These are phyloP conservation scores for Oryza brachyantha DNA, from an alignment of 176 grass and related monocot genomes.

Conservation along the genomic window DNA sequence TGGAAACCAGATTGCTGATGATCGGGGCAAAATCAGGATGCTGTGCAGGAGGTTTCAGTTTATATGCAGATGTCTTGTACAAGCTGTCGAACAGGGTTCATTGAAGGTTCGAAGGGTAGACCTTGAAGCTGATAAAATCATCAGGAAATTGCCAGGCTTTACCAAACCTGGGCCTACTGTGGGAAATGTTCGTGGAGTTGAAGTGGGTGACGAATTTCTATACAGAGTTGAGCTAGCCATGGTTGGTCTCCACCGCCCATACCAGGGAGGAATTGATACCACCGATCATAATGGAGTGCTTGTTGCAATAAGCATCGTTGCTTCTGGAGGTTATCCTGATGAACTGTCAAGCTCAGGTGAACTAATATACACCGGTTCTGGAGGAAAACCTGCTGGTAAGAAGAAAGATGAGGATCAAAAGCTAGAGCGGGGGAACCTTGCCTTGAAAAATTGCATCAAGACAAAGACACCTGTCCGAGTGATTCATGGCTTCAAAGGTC, in stretches of 20 bases:
- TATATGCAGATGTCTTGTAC: constrained; percentile 50
- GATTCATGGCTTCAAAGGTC: constrained; percentile 61
- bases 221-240: constrained; percentile 68
- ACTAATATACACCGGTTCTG: constrained; percentile 76
- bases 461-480: constrained; percentile 57
- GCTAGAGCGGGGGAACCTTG: constrained; percentile 62
- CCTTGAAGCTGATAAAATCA: constrained; percentile 36
- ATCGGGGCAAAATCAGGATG: constrained; percentile 42
- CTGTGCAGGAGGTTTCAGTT: constrained; percentile 43
- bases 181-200: constrained; percentile 61
- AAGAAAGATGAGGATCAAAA: constrained; percentile 63
- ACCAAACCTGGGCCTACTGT: constrained; percentile 37
- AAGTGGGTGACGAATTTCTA: constrained; percentile 84
- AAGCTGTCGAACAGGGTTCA: constrained; percentile 30
- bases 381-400: constrained; percentile 56
- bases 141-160: constrained; percentile 42
- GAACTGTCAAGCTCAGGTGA: constrained; percentile 61
- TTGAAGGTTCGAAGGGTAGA: constrained; percentile 44
- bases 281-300: constrained; percentile 20
- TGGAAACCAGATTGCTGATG: constrained; percentile 28
- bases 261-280: constrained; percentile 66
- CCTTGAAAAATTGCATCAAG: constrained; percentile 64
- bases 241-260: constrained; percentile 64
- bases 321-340: constrained; percentile 73
- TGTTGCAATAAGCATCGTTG: constrained; percentile 71